These are phyloP conservation scores for Neurospora sp. DNA, from an alignment of 495 filamentous ascomycete species.

Conservation along the genomic window DNA sequence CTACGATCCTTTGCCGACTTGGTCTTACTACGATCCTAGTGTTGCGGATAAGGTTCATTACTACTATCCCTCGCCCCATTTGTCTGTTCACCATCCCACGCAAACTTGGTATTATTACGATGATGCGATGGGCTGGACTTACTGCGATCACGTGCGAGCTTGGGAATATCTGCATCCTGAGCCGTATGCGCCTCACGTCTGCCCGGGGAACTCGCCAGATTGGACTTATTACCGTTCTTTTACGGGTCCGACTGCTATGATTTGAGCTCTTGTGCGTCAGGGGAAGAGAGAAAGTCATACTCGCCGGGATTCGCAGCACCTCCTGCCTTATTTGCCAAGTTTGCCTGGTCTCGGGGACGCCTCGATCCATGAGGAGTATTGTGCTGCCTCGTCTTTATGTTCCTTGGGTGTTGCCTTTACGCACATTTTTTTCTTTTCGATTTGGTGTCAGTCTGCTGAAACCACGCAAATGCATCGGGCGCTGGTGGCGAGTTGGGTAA, in stretches of 20 bases:
- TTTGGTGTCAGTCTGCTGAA: background rate
- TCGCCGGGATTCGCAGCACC: background rate
- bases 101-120: background rate
- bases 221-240: background rate
- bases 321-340: no score
- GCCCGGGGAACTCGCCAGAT: background rate
- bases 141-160: background rate
- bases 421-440: background rate
- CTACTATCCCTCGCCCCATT: background rate
- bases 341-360: background rate
- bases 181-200: background rate
- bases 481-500: background rate
- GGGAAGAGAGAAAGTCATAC: background rate
- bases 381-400: no score
- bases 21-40: background rate
- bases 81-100: background rate
- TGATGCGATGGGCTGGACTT: background rate
- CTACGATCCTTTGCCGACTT: background rate
- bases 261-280: background rate
- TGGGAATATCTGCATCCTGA: background rate
- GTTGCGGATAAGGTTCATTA: rapidly evolving
- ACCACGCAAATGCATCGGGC: background rate
- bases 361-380: background rate
- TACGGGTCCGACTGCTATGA: background rate
- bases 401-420: background rate